Evolutionary conservation across 306 rosid species (phyloP).

Genomic region (Adenanthera pavonina): DNA sequence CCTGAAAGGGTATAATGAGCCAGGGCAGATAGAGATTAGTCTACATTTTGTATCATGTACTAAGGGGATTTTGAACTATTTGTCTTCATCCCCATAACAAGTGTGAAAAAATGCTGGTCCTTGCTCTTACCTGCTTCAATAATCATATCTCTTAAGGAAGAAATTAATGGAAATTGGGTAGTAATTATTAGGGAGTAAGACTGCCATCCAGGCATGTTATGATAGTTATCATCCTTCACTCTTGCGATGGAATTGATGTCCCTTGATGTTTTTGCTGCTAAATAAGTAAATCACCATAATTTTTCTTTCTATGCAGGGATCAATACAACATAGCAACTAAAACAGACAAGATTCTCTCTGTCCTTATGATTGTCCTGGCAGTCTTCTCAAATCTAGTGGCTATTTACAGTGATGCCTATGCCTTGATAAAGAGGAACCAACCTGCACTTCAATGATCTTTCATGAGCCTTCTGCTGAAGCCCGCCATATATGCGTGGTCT

Average conservation of each 20-base stretch:
- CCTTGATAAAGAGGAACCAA: constrained; percentile 58
- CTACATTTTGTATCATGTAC: constrained; percentile 5
- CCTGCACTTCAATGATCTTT: constrained; percentile 35
- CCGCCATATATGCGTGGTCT: not conserved
- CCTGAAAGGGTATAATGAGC: constrained; percentile 1
- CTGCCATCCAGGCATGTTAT: not conserved
- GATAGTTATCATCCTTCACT: not conserved
- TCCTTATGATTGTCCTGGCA: constrained; percentile 75
- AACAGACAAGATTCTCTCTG: constrained; percentile 67
- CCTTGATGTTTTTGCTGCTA: constrained; percentile 13
- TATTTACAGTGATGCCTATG: constrained; percentile 77
- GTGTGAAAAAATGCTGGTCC: not conserved
- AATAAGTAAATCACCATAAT: constrained; percentile 4
- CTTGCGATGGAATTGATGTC: not conserved
- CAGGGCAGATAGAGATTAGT: not conserved
- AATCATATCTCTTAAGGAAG: not conserved
- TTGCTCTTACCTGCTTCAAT: no score
- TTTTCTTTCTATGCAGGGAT: constrained; percentile 59
- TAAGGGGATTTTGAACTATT: not conserved
- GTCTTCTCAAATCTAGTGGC: constrained; percentile 77
- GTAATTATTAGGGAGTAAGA: not conserved
- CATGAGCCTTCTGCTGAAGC: constrained; percentile 17
- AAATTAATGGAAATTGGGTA: not conserved
- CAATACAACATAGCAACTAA: constrained; percentile 69
- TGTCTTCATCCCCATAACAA: not conserved